Percentiles rank a stretch among this genome's conserved stretches.
phyloP scores from a whole-genome alignment of 129 eudicot species.

The Glebionis coronaria region DNA sequence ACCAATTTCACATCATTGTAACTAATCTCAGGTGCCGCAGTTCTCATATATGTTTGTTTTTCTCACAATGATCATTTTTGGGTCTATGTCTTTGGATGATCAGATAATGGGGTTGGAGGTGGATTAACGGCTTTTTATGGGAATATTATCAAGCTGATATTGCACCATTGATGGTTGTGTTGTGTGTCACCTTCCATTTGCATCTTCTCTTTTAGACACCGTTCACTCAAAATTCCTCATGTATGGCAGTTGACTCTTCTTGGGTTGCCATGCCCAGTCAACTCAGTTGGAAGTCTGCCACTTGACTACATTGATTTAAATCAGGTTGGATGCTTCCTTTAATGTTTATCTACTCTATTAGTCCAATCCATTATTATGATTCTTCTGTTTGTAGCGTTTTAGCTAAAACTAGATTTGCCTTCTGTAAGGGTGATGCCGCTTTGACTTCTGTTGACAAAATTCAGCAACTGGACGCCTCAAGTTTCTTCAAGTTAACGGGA shows the following conservation, averaged over 20 bases:
- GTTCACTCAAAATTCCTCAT: constrained; percentile 10
- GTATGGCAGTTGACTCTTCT: constrained; percentile 81
- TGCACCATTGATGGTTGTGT: constrained; percentile 89
- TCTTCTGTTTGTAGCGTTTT: no score
- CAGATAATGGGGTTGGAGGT: constrained; percentile 48
- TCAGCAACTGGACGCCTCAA: no score
- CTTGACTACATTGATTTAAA: constrained; percentile 63
- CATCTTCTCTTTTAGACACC: background rate
- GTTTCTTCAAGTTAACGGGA: no score
- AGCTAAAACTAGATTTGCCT: no score
- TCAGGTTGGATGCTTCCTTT: constrained; percentile 36
- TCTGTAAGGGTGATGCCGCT: no score
- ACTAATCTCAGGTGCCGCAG: background rate
- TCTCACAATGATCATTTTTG: background rate
- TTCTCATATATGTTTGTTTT: no score
- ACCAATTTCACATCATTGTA: background rate
- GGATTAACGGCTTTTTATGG: constrained; percentile 59
- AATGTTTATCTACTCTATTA: no score
- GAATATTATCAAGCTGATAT: constrained; percentile 97
- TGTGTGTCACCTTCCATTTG: constrained; percentile 23
- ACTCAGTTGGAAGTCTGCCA: no score
- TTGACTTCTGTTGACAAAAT: no score
- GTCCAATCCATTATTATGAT: no score
- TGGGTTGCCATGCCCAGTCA: constrained; percentile 95
- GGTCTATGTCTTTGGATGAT: constrained; percentile 20